phyloP scores from a whole-genome alignment of 106 monocot species.

The Platanthera guangdongensis region DNA sequence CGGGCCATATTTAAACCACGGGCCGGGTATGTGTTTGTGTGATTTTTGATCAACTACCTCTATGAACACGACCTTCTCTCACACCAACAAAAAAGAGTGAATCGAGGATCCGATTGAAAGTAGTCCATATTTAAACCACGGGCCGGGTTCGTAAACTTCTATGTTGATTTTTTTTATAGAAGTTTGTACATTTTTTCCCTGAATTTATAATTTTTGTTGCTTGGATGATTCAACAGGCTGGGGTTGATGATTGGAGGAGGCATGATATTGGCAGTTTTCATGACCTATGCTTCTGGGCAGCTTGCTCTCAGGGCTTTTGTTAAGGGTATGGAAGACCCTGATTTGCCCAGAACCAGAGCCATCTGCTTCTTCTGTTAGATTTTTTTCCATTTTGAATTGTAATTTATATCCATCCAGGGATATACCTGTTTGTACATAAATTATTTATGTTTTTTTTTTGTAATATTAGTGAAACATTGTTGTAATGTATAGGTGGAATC shows the following conservation, averaged over 20 bases:
- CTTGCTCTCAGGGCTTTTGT: constrained; percentile 66
- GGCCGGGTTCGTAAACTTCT: no score
- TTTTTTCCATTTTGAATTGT: neutral
- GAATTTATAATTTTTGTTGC: neutral
- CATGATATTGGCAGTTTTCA: constrained; percentile 63
- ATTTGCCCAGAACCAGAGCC: constrained; percentile 39
- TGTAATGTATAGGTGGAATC: no score
- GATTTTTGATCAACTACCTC: no score
- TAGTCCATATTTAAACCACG: no score
- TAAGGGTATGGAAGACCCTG: constrained; percentile 57
- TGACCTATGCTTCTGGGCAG: constrained; percentile 82
- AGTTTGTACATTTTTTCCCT: neutral
- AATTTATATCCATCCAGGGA: no score
- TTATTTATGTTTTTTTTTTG: neutral
- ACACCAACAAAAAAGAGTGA: no score
- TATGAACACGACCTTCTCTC: no score
- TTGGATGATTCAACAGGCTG: constrained; percentile 32
- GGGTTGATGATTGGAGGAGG: constrained; percentile 80
- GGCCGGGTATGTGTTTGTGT: no score
- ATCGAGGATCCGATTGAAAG: no score
- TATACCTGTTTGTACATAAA: neutral
- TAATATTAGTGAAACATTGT: neutral
- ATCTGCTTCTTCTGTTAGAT: constrained; percentile 29
- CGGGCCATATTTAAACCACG: no score
- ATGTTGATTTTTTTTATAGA: no score